Evolutionary conservation across 192 early-diverging fungal genomes (phyloP).

Genomic region (Backusella parvicylindrica): DNA sequence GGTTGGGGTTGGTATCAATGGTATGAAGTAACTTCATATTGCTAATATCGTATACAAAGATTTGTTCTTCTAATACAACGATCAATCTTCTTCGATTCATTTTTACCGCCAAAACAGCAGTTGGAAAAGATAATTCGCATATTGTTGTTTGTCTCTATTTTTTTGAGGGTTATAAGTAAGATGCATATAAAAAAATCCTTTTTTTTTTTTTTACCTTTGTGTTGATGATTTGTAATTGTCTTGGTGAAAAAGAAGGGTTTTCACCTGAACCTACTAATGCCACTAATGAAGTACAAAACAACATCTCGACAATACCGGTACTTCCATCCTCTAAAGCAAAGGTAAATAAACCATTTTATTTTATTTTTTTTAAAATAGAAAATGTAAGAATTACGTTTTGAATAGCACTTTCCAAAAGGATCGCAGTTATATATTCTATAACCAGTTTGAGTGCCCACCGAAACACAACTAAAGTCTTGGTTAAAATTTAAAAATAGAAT

Average conservation of each 20-base stretch:
- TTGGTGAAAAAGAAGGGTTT: conserved; percentile 81
- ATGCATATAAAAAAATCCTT: too few relatives aligned
- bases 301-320: conserved; percentile 95
- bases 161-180: too few relatives aligned
- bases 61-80: conserved; percentile 93
- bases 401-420: conserved; percentile 93
- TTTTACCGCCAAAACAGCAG: conserved; percentile 91
- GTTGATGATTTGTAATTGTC: conserved; percentile 91
- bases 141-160: conserved; percentile 96
- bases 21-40: conserved; percentile 98
- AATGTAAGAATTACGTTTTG: conserved; percentile 55
- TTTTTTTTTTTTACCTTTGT: conserved; percentile 73
- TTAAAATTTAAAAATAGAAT: conserved; percentile 81
- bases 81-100: conserved; percentile 92
- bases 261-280: conserved; percentile 94
- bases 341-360: too few relatives aligned
- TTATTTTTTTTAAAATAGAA: too few relatives aligned
- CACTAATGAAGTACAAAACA: conserved; percentile 95
- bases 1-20: conserved; percentile 93
- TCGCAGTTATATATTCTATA: conserved; percentile 98
- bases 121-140: conserved; percentile 94
- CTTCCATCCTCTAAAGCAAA: conserved; percentile 71
- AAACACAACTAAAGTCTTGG: conserved; percentile 88
- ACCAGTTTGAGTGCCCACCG: conserved; percentile 79
- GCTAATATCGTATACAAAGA: conserved; percentile 95